Evolutionary conservation across 805 yeast species (phyloP).

Genomic region (Saccharomycopsis synnaedendra): DNA sequence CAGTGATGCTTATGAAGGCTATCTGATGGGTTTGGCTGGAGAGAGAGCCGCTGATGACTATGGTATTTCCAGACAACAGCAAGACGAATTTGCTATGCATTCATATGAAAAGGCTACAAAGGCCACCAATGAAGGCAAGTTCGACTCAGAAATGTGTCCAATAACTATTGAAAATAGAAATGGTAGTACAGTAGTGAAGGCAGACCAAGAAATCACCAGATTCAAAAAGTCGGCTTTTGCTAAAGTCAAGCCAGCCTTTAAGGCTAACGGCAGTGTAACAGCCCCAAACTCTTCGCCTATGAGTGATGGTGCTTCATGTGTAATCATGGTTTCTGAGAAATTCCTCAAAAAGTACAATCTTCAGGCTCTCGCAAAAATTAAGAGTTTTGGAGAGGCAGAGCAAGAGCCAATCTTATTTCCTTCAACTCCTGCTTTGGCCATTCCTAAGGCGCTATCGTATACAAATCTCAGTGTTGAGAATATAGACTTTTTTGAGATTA

Average conservation of each 20-base stretch:
- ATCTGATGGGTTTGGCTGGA: slow-evolving; percentile 94
- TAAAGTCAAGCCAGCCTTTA: slow-evolving; percentile 89
- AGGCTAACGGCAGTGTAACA: slow-evolving; percentile 83
- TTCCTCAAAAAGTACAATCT: slow-evolving; percentile 77
- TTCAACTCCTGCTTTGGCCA: slow-evolving; percentile 87
- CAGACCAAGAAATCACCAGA: slow-evolving; percentile 73
- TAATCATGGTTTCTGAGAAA: slow-evolving; percentile 71
- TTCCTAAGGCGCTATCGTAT: slow-evolving; percentile 88
- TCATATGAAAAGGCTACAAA: slow-evolving; percentile 82
- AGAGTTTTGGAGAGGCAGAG: slow-evolving; percentile 98
- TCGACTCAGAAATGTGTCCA: slow-evolving; percentile 56
- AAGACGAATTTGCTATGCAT: slow-evolving; percentile 75
- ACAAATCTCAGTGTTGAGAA: slow-evolving; percentile 55
- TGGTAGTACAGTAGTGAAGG: slow-evolving; percentile 58
- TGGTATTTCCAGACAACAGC: slow-evolving; percentile 65
- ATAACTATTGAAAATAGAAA: slow-evolving; percentile 67
- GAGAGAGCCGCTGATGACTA: slow-evolving; percentile 91
- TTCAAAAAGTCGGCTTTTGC: slow-evolving; percentile 65
- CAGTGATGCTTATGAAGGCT: slow-evolving; percentile 77
- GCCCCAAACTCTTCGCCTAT: slow-evolving; percentile 94
- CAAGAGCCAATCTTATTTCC: slow-evolving; percentile 91
- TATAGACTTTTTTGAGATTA: slow-evolving; percentile 86
- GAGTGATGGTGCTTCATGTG: slow-evolving; percentile 97
- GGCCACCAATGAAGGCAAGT: slow-evolving; percentile 76
- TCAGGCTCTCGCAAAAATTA: slow-evolving; percentile 78